phyloP scores from a whole-genome alignment of 495 filamentous ascomycete genomes.

The Wilcoxina mikolae region DNA sequence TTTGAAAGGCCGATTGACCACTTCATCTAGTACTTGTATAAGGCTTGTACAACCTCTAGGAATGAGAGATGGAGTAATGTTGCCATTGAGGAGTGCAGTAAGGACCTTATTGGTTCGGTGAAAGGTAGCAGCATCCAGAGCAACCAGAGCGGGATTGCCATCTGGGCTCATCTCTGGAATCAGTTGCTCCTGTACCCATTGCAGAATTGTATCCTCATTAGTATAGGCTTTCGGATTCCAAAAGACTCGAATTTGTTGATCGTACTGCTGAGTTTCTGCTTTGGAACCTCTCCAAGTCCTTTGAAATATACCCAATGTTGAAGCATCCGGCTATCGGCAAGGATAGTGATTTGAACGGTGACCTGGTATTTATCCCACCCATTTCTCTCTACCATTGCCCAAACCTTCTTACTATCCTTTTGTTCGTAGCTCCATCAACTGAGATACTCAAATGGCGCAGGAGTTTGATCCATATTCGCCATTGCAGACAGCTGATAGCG shows the following conservation, averaged over 20 bases:
- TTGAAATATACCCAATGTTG: too few species aligned
- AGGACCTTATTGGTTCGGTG: neutral
- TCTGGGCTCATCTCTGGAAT: neutral
- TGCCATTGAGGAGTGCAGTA: neutral
- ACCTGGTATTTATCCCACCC: too few species aligned
- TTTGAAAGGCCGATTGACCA: conserved; percentile 10
- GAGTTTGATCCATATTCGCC: too few species aligned
- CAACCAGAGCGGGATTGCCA: neutral
- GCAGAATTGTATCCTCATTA: neutral
- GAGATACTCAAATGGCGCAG: too few species aligned
- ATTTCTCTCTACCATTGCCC: too few species aligned
- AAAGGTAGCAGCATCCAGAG: conserved; percentile 1
- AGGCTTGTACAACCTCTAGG: neutral
- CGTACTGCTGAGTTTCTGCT: too few species aligned
- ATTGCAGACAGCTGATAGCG: too few species aligned
- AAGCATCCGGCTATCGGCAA: too few species aligned
- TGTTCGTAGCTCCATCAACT: too few species aligned
- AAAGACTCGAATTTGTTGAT: neutral
- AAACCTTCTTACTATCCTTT: too few species aligned
- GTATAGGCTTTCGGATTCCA: neutral
- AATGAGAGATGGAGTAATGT: neutral
- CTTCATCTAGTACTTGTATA: conserved; percentile 5
- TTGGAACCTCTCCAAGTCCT: too few species aligned
- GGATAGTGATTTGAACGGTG: too few species aligned
- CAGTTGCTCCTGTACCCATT: neutral